Evolutionary conservation across 305 asterid species (phyloP), one percentile per base, ranked within the genome.

Genomic region (Fraxinus xanthoxyloides): DNA sequence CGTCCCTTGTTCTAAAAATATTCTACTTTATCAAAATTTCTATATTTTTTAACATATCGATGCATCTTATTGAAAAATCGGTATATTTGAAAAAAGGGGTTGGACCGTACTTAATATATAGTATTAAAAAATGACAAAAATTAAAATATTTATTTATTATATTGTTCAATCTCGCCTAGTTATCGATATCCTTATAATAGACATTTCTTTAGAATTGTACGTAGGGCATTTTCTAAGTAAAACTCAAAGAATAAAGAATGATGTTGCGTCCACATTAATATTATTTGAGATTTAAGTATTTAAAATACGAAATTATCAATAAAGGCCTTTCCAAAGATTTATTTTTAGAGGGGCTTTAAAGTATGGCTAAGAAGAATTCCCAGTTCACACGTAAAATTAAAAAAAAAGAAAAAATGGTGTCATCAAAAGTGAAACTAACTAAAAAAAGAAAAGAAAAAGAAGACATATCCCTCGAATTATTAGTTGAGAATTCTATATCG

Each of bases 341-440:
- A 59, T 85, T 76, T 85, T 36, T 54, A 59, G 74, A 43, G 30
- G 56, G 34, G 13, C 19, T 5, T n/a, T 4, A 72, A 82, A 28
- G 48, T 26, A 73, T 7, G 46, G 65, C 26, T 59, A 51, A 77
- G 83, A 31, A 77, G 77, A 74, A 46, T 73, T 79, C 84, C 48
- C 76, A 9, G 4, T 40, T 2, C 48, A 1, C 79, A 82, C 86
- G 87, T 84, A 84, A 84, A 87, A n/a, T n/a, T n/a, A n/a, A n/a
- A n/a, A n/a, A n/a, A n/a, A n/a, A n/a, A n/a, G n/a, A n/a, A 79
- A n/a, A 79, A 70, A 69, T 19, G 40, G 43, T 72, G 43, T 72
- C 0, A 63, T 63, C 17, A 10, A 23, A 65, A 26, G 7, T 19
- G 3, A 59, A 59, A 21, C 10, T 4, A 63, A 24, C 0, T 23